A percentile compares a stretch with the other conserved stretches of the same genome.
These are phyloP conservation scores for Urtica urens DNA, from an alignment of 306 rosid genomes.

Conservation along the genomic window DNA sequence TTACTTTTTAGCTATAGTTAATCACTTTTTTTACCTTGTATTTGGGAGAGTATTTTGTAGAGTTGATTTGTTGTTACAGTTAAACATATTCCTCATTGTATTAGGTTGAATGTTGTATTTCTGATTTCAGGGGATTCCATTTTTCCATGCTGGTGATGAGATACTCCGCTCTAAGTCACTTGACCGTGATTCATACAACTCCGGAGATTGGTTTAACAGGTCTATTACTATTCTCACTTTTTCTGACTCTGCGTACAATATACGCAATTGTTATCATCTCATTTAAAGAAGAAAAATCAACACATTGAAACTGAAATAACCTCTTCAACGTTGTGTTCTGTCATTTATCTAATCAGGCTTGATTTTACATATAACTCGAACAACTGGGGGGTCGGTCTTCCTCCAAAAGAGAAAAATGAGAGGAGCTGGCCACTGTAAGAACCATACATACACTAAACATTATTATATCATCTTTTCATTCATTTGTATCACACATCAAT, in stretches of 20 bases:
- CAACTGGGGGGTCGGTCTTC: slow-evolving; percentile 96
- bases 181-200: slow-evolving; percentile 94
- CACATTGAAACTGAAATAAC: too few species aligned
- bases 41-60: too few species aligned
- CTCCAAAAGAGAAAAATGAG: slow-evolving; percentile 78
- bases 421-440: slow-evolving; percentile 77
- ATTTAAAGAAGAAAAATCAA: too few species aligned
- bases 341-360: slow-evolving; percentile 37
- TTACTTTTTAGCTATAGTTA: too few species aligned
- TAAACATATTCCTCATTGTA: too few species aligned
- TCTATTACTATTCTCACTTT: slow-evolving; percentile 19
- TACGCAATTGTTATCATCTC: too few species aligned
- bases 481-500: not conserved
- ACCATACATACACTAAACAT: slow-evolving; percentile 6
- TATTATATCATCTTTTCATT: slow-evolving; percentile 4
- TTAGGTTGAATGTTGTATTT: too few species aligned
- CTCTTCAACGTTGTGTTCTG: slow-evolving; percentile 11
- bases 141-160: slow-evolving; percentile 85
- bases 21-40: too few species aligned
- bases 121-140: slow-evolving; percentile 66
- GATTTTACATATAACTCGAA: slow-evolving; percentile 73
- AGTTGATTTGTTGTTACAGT: too few species aligned
- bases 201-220: slow-evolving; percentile 99
- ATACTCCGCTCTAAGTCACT: slow-evolving; percentile 85
- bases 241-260: not conserved